These are phyloP conservation scores for Zalaria obscura DNA, from an alignment of 2,329 filamentous ascomycete genomes.

Conservation along the genomic window DNA sequence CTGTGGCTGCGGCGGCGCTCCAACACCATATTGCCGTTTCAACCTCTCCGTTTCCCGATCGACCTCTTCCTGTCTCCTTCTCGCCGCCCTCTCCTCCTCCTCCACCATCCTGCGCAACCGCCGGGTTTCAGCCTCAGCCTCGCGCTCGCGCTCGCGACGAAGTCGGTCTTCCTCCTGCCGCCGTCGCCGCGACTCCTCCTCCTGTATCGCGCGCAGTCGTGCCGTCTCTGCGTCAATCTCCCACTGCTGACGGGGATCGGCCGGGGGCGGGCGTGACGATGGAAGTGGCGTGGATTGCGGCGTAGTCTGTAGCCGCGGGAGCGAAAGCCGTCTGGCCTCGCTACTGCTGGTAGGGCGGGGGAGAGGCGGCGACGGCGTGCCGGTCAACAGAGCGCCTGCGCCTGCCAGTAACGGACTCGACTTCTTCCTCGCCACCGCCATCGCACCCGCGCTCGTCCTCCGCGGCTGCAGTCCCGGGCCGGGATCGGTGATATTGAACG, in stretches of 20 bases:
- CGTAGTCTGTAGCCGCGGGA: constrained; percentile 14
- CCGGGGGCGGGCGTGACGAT: constrained; percentile 19
- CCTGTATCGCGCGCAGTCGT: constrained; percentile 27
- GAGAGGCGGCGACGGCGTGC: constrained; percentile 6
- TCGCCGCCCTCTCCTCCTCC: constrained; percentile 48
- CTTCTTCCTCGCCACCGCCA: too few species aligned
- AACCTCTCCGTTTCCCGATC: constrained; percentile 68
- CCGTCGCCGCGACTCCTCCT: constrained; percentile 25
- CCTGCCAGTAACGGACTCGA: too few species aligned
- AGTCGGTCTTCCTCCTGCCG: constrained; percentile 27
- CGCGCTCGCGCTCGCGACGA: constrained; percentile 41
- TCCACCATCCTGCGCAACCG: constrained; percentile 53
- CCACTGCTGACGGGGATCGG: constrained; percentile 39
- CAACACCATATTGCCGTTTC: constrained; percentile 49
- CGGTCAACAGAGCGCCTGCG: too few species aligned
- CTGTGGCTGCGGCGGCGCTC: neutral
- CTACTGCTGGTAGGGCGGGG: constrained; percentile 6
- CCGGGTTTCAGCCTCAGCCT: constrained; percentile 43
- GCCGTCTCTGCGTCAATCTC: constrained; percentile 36
- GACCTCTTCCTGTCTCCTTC: constrained; percentile 35
- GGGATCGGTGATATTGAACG: constrained; percentile 58
- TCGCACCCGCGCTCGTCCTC: constrained; percentile 4
- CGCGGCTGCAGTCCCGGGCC: constrained; percentile 9
- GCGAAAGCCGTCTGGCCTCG: constrained; percentile 9
- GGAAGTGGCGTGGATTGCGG: constrained; percentile 6